These are phyloP conservation scores for Blepharisma undulans DNA, from an alignment of 169 alveolate genomes.

Conservation along the genomic window DNA sequence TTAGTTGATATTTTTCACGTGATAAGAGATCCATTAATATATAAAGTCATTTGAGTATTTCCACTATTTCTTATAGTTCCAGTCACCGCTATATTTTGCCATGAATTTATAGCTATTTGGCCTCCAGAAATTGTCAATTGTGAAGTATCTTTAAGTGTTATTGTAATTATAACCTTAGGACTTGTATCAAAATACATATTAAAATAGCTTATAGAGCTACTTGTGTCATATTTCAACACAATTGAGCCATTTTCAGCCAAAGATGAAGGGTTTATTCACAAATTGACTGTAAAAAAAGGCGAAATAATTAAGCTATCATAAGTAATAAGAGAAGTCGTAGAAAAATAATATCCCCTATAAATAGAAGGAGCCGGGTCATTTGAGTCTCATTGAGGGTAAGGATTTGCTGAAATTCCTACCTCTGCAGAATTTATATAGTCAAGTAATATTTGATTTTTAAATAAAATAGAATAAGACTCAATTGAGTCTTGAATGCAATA, in stretches of 20 bases:
- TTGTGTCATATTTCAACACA: background rate
- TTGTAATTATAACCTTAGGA: background rate
- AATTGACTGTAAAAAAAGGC: background rate
- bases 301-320: background rate
- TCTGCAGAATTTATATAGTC: background rate
- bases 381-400: background rate
- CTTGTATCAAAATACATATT: background rate
- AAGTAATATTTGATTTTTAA: background rate
- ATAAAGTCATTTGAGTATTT: background rate
- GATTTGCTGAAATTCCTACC: background rate
- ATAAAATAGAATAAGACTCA: background rate
- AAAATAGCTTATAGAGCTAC: background rate
- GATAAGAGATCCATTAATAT: background rate
- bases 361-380: background rate
- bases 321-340: background rate
- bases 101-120: background rate
- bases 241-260: background rate
- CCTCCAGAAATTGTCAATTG: background rate
- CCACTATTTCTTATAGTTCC: background rate
- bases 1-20: background rate
- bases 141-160: background rate
- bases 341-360: background rate
- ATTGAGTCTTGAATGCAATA: background rate
- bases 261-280: background rate
- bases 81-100: background rate